Evolutionary conservation across 2,329 filamentous ascomycete species (phyloP).

Genomic region (Sporothrix variecibatus): DNA sequence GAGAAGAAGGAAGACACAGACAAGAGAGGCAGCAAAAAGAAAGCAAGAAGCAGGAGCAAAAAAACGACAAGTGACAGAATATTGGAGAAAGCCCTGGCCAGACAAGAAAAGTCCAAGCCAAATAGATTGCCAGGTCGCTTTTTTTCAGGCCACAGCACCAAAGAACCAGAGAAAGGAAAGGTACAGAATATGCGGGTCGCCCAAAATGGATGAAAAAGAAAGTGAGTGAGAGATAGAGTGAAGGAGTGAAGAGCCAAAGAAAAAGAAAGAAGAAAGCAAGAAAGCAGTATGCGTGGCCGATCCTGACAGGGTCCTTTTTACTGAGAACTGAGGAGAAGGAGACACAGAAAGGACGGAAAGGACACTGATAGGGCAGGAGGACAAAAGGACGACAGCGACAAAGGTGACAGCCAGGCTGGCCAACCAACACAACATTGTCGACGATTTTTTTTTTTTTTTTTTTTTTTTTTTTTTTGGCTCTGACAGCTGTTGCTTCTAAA

Average conservation of each 20-base stretch:
- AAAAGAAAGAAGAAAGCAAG: neutral
- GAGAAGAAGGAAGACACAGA: neutral
- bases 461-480: neutral
- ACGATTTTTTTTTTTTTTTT: neutral
- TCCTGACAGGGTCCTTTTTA: neutral
- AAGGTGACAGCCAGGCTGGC: neutral
- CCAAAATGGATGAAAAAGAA: neutral
- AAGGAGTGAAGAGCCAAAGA: neutral
- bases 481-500: neutral
- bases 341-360: neutral
- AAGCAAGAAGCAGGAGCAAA: neutral
- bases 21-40: neutral
- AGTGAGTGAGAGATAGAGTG: neutral
- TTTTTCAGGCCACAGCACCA: neutral
- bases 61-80: slow-evolving; percentile 10
- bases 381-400: neutral
- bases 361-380: neutral
- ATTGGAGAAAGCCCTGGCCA: neutral
- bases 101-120: neutral
- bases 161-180: neutral
- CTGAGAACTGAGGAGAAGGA: neutral
- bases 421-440: neutral
- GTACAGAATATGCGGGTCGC: slow-evolving; percentile 10
- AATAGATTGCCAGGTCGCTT: neutral
- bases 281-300: neutral